Base-by-base conservation (phyloP, 192 early-diverging fungal genomes). In the Pilaira anomala region DNA sequence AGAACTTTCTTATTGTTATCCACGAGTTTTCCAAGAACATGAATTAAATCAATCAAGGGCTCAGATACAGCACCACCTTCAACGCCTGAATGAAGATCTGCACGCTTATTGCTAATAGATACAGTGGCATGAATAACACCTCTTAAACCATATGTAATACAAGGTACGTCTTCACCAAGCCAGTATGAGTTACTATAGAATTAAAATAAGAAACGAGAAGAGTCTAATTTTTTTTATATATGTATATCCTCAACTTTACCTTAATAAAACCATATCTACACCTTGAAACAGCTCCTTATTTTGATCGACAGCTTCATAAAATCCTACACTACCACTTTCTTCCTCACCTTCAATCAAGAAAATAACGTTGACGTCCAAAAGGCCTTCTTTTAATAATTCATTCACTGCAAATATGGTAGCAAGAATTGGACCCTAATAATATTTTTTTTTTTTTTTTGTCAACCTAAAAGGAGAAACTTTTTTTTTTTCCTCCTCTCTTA, bases 261-360 rank as follows among this genome's bases (percentile, higher is more conserved):
- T 82, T 8, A 84, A 41, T 48, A 84, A 62, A 30, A 84, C 78
- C 22, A 84, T 76, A 51, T 84, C 82, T 2, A 76, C 76, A 41
- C 82, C 78, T 41, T 72, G 53, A 49, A 84, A 80, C 7, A 84
- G 45, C 16, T 63, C 62, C 21, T 81, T 81, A 39, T 79, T 73
- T 41, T 78, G 69, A 25, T 77, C 79, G 6, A 89, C 74, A 4
- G 85, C 83, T 29, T 85, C 78, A 63, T 76, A 79, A 57, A 91
- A 81, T 0, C 89, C 89, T 5, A 77, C 67, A 62, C 88, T 89
- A 26, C 89, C 88, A 58, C 82, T 83, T 63, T 91, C 89, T 65
- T 91, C 89, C 68, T 91, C 89, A 41, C 89, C 89, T 66, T 91
- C 89, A 29, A 91, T 86, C 71, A 88, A 78, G 60, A 91, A 89